phyloP scores from a whole-genome alignment of 1,284 basidiomycete species.

The Waitea zeae region DNA sequence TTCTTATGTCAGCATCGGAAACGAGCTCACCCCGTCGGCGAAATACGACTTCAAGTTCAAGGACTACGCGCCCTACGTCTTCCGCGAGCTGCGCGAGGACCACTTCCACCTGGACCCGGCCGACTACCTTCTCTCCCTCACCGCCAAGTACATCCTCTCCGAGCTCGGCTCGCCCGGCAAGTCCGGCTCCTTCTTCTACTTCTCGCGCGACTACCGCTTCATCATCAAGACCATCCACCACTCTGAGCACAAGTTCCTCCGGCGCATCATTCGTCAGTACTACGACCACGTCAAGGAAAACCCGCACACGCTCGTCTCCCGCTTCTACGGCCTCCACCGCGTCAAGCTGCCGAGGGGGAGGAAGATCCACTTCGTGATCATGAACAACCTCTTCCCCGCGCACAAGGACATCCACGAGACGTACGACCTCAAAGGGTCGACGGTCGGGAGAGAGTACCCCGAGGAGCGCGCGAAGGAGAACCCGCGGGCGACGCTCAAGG shows the following conservation, averaged over 20 bases:
- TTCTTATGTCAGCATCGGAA: constrained; percentile 58
- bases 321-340: constrained; percentile 94
- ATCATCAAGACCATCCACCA: constrained; percentile 99
- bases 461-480: constrained; percentile 74
- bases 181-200: constrained; percentile 98
- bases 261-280: constrained; percentile 74
- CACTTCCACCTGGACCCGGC: constrained; percentile 93
- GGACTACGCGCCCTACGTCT: constrained; percentile 97
- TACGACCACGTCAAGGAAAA: constrained; percentile 80
- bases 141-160: constrained; percentile 93
- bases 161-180: constrained; percentile 98
- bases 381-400: constrained; percentile 98
- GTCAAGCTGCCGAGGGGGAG: constrained; percentile 88
- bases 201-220: constrained; percentile 95
- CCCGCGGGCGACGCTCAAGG: constrained; percentile 82
- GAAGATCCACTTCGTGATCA: constrained; percentile 99
- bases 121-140: constrained; percentile 92
- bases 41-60: constrained; percentile 99
- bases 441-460: constrained; percentile 77
- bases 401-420: constrained; percentile 97
- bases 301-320: constrained; percentile 84
- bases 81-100: constrained; percentile 87
- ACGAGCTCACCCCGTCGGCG: constrained; percentile 92
- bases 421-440: constrained; percentile 92
- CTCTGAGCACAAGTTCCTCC: constrained; percentile 86